These are phyloP conservation scores for Tolypocladium nubicola DNA, from an alignment of 2,329 filamentous ascomycete species.

Conservation along the genomic window DNA sequence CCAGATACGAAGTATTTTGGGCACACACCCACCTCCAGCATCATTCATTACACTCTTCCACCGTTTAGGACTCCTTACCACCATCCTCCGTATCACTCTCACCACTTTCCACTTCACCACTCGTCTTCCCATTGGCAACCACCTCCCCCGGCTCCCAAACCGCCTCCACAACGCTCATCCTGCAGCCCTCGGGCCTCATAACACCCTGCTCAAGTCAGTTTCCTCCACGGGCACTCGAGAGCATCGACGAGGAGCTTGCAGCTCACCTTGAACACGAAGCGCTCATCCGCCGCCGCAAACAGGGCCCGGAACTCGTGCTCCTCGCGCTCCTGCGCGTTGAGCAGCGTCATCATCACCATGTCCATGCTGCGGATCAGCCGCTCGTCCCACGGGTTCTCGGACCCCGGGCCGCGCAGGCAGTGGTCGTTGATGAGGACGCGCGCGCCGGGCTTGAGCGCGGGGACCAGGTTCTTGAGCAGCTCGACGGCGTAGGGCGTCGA, in stretches of 20 bases:
- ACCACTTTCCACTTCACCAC: not conserved
- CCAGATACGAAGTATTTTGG: not conserved
- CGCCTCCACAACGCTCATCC: constrained; percentile 39
- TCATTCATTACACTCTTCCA: not conserved
- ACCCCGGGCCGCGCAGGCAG: constrained; percentile 28
- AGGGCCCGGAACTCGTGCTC: constrained; percentile 34
- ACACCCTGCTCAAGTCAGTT: constrained; percentile 20
- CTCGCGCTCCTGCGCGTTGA: constrained; percentile 40
- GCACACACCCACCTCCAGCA: not conserved
- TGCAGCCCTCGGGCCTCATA: constrained; percentile 26
- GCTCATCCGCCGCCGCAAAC: constrained; percentile 29
- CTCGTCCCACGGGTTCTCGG: constrained; percentile 33
- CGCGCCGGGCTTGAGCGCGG: constrained; percentile 44
- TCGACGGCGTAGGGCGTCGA: constrained; percentile 39
- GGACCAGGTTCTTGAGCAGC: constrained; percentile 39
- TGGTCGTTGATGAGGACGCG: constrained; percentile 35
- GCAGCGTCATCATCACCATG: constrained; percentile 37
- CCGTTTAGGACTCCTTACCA: not conserved
- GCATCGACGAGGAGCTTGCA: too few species aligned
- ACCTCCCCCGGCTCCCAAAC: constrained; percentile 27
- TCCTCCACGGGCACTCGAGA: too few species aligned
- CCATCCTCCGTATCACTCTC: not conserved
- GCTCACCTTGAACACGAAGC: constrained; percentile 31
- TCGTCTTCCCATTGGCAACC: not conserved
- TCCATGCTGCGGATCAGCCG: constrained; percentile 39